A percentile compares a stretch with the other conserved stretches of the same genome.
Conservation (phyloP, 2,329 filamentous ascomycete species). For the Nothomitra cinnamomea region DNA sequence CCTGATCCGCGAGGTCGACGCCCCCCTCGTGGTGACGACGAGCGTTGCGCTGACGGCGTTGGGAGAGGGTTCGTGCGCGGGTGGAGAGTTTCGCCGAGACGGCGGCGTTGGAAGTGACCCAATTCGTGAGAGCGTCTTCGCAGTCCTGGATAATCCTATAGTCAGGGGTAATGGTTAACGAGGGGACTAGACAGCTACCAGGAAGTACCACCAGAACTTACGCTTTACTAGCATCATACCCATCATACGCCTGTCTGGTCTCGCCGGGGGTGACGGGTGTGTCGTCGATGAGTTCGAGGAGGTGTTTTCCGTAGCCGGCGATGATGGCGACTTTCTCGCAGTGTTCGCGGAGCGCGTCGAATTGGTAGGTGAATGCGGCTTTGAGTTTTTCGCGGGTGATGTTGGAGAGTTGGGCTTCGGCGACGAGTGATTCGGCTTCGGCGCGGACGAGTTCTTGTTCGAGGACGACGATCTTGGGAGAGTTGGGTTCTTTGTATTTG, state of each 20-base stretch:
- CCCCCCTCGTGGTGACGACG: slow-evolving; percentile 49
- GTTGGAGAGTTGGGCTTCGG: slow-evolving; percentile 95
- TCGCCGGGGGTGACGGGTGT: slow-evolving; percentile 94
- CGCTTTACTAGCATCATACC: slow-evolving; percentile 94
- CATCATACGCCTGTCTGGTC: slow-evolving; percentile 88
- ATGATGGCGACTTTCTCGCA: slow-evolving; percentile 98
- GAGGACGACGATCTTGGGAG: slow-evolving; percentile 89
- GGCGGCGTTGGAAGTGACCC: slow-evolving; percentile 79
- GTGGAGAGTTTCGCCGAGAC: slow-evolving; percentile 77
- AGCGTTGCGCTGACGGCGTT: slow-evolving; percentile 61
- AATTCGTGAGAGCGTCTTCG: slow-evolving; percentile 92
- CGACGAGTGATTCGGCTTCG: slow-evolving; percentile 96
- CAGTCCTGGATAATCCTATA: slow-evolving; percentile 89
- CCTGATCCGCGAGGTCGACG: slow-evolving; percentile 68
- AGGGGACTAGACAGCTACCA: neutral
- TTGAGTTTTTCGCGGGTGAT: slow-evolving; percentile 99
- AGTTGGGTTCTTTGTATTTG: slow-evolving; percentile 99
- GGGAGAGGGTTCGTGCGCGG: slow-evolving; percentile 73
- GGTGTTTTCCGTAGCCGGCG: slow-evolving; percentile 91
- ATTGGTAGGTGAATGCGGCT: slow-evolving; percentile 94
- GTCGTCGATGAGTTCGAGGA: slow-evolving; percentile 93
- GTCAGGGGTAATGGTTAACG: slow-evolving; percentile 11
- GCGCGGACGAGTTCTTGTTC: slow-evolving; percentile 97
- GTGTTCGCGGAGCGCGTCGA: slow-evolving; percentile 92
- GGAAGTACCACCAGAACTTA: slow-evolving; percentile 17